Percentiles rank a stretch among this genome's conserved stretches.
phyloP scores from a whole-genome alignment of 495 filamentous ascomycete genomes.

The Cenococcum geophilum region DNA sequence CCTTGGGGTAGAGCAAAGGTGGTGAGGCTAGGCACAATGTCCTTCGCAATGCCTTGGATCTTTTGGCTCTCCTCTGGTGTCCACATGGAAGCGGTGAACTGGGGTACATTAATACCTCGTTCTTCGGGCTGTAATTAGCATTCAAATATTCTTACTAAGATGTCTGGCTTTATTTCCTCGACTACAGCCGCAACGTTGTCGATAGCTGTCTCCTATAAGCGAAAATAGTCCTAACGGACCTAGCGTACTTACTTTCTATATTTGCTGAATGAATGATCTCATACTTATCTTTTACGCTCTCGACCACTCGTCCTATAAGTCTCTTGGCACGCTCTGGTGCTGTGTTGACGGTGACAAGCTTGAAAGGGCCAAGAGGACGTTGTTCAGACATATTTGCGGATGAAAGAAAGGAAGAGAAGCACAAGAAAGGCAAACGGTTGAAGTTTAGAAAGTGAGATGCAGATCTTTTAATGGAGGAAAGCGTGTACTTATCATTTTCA shows the following conservation, averaged over 20 bases:
- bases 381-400: not conserved
- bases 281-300: slow-evolving; percentile 54
- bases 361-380: slow-evolving; percentile 46
- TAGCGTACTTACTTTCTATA: slow-evolving; percentile 45
- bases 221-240: not conserved
- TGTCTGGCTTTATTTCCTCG: not conserved
- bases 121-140: not conserved
- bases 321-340: slow-evolving; percentile 58
- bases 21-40: slow-evolving; percentile 48
- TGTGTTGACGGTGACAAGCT: slow-evolving; percentile 62
- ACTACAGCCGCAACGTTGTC: not conserved
- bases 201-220: not conserved
- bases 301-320: slow-evolving; percentile 54
- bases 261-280: slow-evolving; percentile 55
- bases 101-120: not conserved
- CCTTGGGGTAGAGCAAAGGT: slow-evolving; percentile 58
- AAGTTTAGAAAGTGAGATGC: not conserved
- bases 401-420: not conserved
- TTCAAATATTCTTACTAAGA: not conserved
- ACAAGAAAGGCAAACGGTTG: not conserved
- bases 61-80: slow-evolving; percentile 50
- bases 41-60: slow-evolving; percentile 51
- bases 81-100: slow-evolving; percentile 69
- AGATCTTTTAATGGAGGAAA: not conserved
- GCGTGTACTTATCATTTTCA: not conserved